Conservation (phyloP, 2,329 filamentous ascomycete genomes). For the Stachybotrys chartarum region DNA sequence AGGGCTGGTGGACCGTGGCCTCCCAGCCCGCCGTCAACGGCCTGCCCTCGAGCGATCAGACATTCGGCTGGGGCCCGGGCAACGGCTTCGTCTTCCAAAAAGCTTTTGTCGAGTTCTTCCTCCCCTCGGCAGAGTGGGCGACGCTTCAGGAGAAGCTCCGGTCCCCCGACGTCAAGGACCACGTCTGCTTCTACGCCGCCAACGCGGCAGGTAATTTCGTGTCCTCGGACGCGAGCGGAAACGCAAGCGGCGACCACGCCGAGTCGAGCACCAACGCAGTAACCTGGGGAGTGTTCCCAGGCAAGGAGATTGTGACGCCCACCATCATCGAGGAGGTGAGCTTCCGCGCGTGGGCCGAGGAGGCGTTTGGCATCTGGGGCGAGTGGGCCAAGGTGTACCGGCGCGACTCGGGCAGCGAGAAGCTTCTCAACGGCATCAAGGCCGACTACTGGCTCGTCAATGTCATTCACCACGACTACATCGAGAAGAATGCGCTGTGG, state of each 20-base stretch:
- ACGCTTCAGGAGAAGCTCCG: slow-evolving; percentile 56
- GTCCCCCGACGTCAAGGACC: slow-evolving; percentile 50
- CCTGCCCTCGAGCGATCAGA: slow-evolving; percentile 63
- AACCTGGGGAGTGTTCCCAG: slow-evolving; percentile 92
- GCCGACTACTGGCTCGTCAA: slow-evolving; percentile 84
- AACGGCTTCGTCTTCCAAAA: slow-evolving; percentile 98
- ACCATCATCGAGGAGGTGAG: slow-evolving; percentile 96
- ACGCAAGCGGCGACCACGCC: slow-evolving; percentile 21
- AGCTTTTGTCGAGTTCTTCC: slow-evolving; percentile 94
- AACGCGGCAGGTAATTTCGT: slow-evolving; percentile 73
- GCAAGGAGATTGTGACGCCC: slow-evolving; percentile 92
- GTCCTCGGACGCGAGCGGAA: slow-evolving; percentile 52
- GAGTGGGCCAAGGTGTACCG: slow-evolving; percentile 91
- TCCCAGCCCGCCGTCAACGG: slow-evolving; percentile 93
- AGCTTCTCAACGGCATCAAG: slow-evolving; percentile 59
- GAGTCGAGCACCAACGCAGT: slow-evolving; percentile 75
- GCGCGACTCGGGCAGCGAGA: slow-evolving; percentile 62
- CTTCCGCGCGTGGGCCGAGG: slow-evolving; percentile 89
- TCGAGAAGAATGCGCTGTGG: slow-evolving; percentile 68
- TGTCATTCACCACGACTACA: slow-evolving; percentile 74
- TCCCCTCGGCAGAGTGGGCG: slow-evolving; percentile 66
- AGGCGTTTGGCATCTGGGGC: slow-evolving; percentile 90
- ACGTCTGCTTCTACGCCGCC: slow-evolving; percentile 81
- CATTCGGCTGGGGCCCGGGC: slow-evolving; percentile 89
- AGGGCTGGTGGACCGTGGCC: slow-evolving; percentile 94